These are phyloP conservation scores for Sporothrix pseudoabietina DNA, from an alignment of 2,329 filamentous ascomycete genomes.

Conservation along the genomic window DNA sequence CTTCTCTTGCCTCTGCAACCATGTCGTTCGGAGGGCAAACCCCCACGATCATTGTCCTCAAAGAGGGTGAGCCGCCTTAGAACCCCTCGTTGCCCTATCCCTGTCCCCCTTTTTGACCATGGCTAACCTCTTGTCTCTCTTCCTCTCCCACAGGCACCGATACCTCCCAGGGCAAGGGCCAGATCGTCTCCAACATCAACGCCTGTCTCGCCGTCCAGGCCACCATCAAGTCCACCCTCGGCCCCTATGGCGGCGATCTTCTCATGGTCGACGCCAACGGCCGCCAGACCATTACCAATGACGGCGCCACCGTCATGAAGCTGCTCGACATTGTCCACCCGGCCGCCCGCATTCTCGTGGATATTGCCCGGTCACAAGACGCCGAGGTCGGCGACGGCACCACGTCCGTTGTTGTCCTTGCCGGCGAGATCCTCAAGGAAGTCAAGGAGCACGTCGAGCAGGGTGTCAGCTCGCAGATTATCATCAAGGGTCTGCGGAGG, in stretches of 20 bases:
- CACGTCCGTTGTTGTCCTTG: slow-evolving; percentile 93
- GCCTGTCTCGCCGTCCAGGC: slow-evolving; percentile 94
- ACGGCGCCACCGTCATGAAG: slow-evolving; percentile 99
- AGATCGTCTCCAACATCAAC: slow-evolving; percentile 98
- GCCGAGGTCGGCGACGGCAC: slow-evolving; percentile 98
- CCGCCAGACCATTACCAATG: slow-evolving; percentile 96
- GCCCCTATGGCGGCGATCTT: slow-evolving; percentile 94
- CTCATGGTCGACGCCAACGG: slow-evolving; percentile 96
- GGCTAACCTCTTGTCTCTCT: background rate
- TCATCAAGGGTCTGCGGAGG: slow-evolving; percentile 92
- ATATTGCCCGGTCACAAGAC: slow-evolving; percentile 98
- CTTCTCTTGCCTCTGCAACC: slow-evolving; percentile 37
- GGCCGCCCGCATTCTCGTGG: slow-evolving; percentile 93
- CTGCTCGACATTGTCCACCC: slow-evolving; percentile 98
- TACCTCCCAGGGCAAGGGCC: slow-evolving; percentile 92
- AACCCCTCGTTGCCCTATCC: slow-evolving; percentile 43
- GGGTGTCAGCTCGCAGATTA: slow-evolving; percentile 94
- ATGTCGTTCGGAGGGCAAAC: slow-evolving; percentile 99
- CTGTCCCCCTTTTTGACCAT: slow-evolving; percentile 34
- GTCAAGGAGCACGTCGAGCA: slow-evolving; percentile 95
- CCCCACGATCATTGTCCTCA: slow-evolving; percentile 96
- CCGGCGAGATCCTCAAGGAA: slow-evolving; percentile 97
- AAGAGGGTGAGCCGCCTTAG: slow-evolving; percentile 68
- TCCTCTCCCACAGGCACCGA: slow-evolving; percentile 74
- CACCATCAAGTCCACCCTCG: slow-evolving; percentile 93